Conservation (phyloP, 2,329 filamentous ascomycete genomes). For the Apiospora aurea region DNA sequence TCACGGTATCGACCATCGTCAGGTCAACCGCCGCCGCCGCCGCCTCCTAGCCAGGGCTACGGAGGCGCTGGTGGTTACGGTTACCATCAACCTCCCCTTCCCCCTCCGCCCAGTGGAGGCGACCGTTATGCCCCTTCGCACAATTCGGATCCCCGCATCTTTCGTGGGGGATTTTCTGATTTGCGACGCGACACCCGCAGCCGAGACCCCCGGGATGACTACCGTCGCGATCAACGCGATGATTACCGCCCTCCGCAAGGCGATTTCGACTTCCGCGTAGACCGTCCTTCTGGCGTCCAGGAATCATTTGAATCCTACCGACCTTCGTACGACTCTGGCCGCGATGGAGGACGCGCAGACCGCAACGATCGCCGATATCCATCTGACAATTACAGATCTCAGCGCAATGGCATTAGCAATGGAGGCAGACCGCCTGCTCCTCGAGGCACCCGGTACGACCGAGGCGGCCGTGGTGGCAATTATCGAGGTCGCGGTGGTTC, state of each 20-base stretch:
- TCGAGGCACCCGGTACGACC: background rate
- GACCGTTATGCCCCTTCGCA: slow-evolving; percentile 10
- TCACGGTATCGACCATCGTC: slow-evolving; percentile 15
- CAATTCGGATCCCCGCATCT: slow-evolving; percentile 10
- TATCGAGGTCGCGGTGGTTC: slow-evolving; percentile 19
- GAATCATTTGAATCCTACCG: slow-evolving; percentile 45
- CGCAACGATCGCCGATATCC: slow-evolving; percentile 26
- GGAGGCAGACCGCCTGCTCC: background rate
- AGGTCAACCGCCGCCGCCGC: slow-evolving; percentile 15
- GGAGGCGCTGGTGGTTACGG: background rate
- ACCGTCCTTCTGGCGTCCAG: slow-evolving; percentile 58
- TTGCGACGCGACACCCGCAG: slow-evolving; percentile 10
- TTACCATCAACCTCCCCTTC: slow-evolving; percentile 2
- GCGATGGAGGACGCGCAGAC: slow-evolving; percentile 26
- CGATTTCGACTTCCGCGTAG: slow-evolving; percentile 64
- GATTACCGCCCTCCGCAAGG: slow-evolving; percentile 49
- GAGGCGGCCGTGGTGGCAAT: slow-evolving; percentile 8
- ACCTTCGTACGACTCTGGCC: slow-evolving; percentile 31
- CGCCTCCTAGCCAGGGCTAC: background rate
- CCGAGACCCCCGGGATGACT: slow-evolving; percentile 44
- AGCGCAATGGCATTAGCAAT: background rate
- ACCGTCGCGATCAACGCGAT: slow-evolving; percentile 28
- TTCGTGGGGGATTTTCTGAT: slow-evolving; percentile 16
- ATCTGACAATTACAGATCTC: slow-evolving; percentile 13
- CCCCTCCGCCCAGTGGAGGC: background rate